phyloP scores from a whole-genome alignment of 495 filamentous ascomycete genomes.

The Tuber indicum region DNA sequence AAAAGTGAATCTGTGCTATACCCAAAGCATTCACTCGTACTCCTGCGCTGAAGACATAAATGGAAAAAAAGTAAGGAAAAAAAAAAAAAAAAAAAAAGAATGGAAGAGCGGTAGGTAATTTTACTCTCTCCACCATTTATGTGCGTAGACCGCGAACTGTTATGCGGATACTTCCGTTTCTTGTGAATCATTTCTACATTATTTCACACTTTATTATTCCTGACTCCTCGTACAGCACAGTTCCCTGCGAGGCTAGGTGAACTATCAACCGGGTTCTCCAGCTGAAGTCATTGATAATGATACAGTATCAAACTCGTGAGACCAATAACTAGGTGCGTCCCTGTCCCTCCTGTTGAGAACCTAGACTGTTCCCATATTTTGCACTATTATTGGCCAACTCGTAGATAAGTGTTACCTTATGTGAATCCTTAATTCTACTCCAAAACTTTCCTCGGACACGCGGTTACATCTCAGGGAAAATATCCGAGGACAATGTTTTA shows the following conservation, averaged over 20 bases:
- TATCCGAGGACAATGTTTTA: background rate
- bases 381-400: background rate
- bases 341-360: background rate
- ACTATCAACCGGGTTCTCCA: background rate
- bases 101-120: background rate
- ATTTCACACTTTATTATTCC: background rate
- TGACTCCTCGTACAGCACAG: background rate
- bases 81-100: background rate
- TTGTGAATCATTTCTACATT: background rate
- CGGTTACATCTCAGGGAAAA: background rate
- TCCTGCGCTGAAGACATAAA: background rate
- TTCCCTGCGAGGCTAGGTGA: background rate
- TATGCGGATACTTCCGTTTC: slow-evolving; percentile 1
- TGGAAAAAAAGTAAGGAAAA: background rate
- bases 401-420: background rate
- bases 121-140: background rate
- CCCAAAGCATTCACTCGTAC: background rate
- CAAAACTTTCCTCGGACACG: background rate
- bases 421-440: background rate
- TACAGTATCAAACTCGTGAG: background rate
- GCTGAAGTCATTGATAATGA: background rate
- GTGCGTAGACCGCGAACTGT: background rate
- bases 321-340: background rate
- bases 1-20: background rate
- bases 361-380: background rate